Evolutionary conservation across 2,329 filamentous ascomycete genomes (phyloP), one percentile per base, ranked within the genome.

Genomic region (Calonectria pteridis): DNA sequence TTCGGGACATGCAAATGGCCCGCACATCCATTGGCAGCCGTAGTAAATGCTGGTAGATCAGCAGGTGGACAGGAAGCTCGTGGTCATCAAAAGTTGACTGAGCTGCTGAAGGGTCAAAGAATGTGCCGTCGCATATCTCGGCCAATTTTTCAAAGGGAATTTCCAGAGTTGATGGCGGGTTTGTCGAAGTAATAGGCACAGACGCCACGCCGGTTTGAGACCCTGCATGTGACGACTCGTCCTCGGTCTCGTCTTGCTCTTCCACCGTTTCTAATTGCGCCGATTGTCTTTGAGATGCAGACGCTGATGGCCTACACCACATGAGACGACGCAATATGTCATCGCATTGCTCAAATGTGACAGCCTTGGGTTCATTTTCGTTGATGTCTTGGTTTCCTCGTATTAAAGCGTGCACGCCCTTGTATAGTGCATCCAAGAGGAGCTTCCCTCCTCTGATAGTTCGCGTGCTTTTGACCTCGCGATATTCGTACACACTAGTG

Each of bases 401-500:
- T 74, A 78, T 79, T 75, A 82, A 77, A 65, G 51, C 69, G 37
- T 81, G 88, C 4, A 96, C 83, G 23, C 94, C 82, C 70, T 89
- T 89, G 78, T 93, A 94, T 78, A 95, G 92, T 71, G 93, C 90
- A 77, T 93, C 89, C 53, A 93, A 90, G 26, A 98, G 86, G 71
- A 90, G 83, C 80, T 93, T 96, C 73, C 93, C 95, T 40, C 92
- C 95, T 76, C 97, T 89, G 18, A 94, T 88, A 49, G 91, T 96
- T 68, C 94, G 90, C 71, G 88, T 91, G 68, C 91, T 91, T 20
- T 89, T 88, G 1, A 98, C 91, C 82, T 98, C 95, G 68, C 94
- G 93, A 83, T 95, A 98, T 84, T 99, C 97, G 81, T 96, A 98
- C 9, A 98, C 89, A 7, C 93, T 94, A 0, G 95, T 98, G 28